These are phyloP conservation scores for Candida vaughaniae DNA, from an alignment of 805 yeast genomes.

Conservation along the genomic window DNA sequence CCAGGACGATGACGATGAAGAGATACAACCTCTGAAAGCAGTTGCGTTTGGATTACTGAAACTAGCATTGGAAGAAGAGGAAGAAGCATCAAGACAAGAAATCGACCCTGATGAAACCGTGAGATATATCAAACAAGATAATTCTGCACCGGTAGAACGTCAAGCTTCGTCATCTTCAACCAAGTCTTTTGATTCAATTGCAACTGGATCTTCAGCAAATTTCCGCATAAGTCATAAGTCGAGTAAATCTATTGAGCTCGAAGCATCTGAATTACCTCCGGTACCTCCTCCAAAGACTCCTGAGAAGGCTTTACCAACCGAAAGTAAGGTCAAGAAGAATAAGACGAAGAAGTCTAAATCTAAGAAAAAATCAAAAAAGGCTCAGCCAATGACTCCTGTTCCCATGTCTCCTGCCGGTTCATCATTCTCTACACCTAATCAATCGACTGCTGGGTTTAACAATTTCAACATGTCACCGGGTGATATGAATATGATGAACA, in stretches of 20 bases:
- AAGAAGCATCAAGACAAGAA: background rate
- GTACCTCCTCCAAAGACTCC: slow-evolving; percentile 5
- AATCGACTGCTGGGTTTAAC: background rate
- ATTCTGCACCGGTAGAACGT: slow-evolving; percentile 8
- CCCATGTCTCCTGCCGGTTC: background rate
- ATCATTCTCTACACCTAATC: background rate
- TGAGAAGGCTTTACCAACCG: background rate
- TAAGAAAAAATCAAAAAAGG: slow-evolving; percentile 1
- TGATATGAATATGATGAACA: slow-evolving; percentile 2
- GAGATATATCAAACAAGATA: background rate
- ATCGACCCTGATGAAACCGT: slow-evolving; percentile 3
- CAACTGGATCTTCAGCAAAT: slow-evolving; percentile 29
- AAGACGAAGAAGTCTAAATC: slow-evolving; percentile 4
- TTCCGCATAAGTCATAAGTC: slow-evolving; percentile 19
- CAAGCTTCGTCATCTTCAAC: slow-evolving; percentile 9
- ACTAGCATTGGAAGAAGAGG: slow-evolving; percentile 10
- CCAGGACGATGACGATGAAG: slow-evolving; percentile 1
- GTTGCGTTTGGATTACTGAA: slow-evolving; percentile 16
- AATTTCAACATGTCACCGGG: slow-evolving; percentile 3
- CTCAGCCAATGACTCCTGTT: background rate
- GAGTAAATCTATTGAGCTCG: slow-evolving; percentile 2
- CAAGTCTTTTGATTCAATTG: slow-evolving; percentile 30
- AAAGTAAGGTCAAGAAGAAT: background rate
- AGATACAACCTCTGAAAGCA: slow-evolving; percentile 6
- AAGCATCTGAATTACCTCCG: slow-evolving; percentile 4